Evolutionary conservation across 345 rosid genomes (phyloP).

Genomic region (Citrus glauca): DNA sequence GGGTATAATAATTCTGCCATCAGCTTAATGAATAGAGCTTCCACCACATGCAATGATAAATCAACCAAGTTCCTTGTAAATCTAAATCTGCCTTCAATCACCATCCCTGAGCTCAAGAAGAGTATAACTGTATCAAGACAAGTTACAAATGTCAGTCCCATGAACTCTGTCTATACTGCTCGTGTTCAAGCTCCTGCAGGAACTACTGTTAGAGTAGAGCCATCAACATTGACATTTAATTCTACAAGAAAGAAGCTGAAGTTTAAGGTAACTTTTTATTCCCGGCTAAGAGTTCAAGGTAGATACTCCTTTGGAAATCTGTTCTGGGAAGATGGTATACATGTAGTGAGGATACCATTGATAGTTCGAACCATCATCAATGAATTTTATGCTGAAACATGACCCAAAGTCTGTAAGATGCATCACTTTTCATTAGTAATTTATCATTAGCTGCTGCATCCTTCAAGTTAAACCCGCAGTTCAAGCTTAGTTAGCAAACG

Average conservation of each 20-base stretch:
- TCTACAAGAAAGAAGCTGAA: conserved; percentile 35
- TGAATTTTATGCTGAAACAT: conserved; percentile 26
- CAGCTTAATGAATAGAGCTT: conserved; percentile 36
- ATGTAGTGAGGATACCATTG: conserved; percentile 45
- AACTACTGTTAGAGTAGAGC: conserved; percentile 39
- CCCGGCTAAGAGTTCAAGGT: conserved; percentile 41
- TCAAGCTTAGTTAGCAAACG: neutral
- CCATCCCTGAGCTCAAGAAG: conserved; percentile 53
- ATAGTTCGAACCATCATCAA: conserved; percentile 35
- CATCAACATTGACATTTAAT: conserved; percentile 49
- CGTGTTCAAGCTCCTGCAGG: conserved; percentile 52
- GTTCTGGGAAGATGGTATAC: conserved; percentile 46
- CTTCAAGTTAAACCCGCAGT: conserved; percentile 3
- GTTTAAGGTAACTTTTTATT: conserved; percentile 37
- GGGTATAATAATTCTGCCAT: conserved; percentile 53
- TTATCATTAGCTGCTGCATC: neutral
- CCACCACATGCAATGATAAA: conserved; percentile 35
- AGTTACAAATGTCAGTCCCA: conserved; percentile 64
- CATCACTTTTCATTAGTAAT: neutral
- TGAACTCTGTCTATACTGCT: conserved; percentile 41
- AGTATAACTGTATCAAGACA: conserved; percentile 46
- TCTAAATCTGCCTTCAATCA: conserved; percentile 64
- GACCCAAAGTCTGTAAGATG: neutral
- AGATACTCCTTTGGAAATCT: conserved; percentile 51
- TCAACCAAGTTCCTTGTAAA: conserved; percentile 40